Evolutionary conservation across 2,329 filamentous ascomycete species (phyloP).

Genomic region (Metarhizium humberi): DNA sequence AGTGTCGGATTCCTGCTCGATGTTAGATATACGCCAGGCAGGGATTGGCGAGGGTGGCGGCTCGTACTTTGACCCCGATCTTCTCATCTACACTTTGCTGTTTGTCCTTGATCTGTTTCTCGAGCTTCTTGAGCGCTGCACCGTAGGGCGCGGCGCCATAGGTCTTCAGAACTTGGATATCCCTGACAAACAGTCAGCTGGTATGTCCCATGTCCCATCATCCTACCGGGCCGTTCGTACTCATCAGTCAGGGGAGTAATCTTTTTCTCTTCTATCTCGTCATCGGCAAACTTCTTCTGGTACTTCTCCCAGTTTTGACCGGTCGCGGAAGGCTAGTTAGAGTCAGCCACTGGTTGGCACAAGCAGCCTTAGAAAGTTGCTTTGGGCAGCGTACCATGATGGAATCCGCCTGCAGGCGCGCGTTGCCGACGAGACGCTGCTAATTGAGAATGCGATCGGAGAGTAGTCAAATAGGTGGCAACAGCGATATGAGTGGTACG

Average conservation of each 20-base stretch:
- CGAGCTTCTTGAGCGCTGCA: constrained; percentile 87
- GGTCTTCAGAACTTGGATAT: constrained; percentile 98
- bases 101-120: constrained; percentile 99
- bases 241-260: constrained; percentile 95
- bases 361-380: constrained; percentile 5
- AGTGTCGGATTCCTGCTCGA: constrained; percentile 84
- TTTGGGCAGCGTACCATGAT: constrained; percentile 30
- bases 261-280: constrained; percentile 98
- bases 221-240: constrained; percentile 43
- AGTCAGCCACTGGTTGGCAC: constrained; percentile 13
- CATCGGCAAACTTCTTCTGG: constrained; percentile 92
- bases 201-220: neutral
- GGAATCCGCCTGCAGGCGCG: constrained; percentile 20
- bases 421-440: constrained; percentile 7
- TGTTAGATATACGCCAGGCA: constrained; percentile 11
- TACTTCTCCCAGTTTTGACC: constrained; percentile 98
- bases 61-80: constrained; percentile 70
- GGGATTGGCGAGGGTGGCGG: neutral
- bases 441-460: neutral
- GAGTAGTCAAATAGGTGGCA: neutral
- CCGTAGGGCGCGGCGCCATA: constrained; percentile 97
- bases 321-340: constrained; percentile 77
- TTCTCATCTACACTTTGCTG: constrained; percentile 98
- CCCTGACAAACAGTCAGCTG: constrained; percentile 45
- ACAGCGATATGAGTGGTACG: neutral